A percentile compares a stretch with the other conserved stretches of the same genome.
phyloP scores from a whole-genome alignment of 805 yeast species.

The Dipodascopsis uninucleata region DNA sequence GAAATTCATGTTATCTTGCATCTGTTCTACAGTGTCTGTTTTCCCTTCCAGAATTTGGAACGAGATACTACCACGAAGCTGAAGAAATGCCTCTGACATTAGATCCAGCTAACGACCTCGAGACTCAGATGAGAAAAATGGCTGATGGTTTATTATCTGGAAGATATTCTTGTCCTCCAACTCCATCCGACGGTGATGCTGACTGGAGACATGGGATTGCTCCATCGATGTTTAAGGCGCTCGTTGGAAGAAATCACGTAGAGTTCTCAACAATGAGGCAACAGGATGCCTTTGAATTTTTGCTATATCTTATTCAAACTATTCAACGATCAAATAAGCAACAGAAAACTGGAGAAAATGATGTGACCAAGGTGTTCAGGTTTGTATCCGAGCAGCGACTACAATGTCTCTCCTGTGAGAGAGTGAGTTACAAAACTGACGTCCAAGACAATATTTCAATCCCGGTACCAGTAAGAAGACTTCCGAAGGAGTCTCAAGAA shows the following conservation, averaged over 20 bases:
- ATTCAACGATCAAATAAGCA: conserved; percentile 35
- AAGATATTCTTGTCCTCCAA: conserved; percentile 57
- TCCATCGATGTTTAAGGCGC: conserved; percentile 69
- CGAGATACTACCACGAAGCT: conserved; percentile 29
- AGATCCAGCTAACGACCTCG: conserved; percentile 59
- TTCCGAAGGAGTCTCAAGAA: conserved; percentile 38
- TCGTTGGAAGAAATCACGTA: conserved; percentile 71
- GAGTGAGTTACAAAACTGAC: conserved; percentile 56
- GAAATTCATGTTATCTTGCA: conserved; percentile 88
- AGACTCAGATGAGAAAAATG: conserved; percentile 73
- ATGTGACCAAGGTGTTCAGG: conserved; percentile 57
- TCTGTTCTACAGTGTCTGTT: conserved; percentile 75
- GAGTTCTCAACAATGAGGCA: conserved; percentile 87
- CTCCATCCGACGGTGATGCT: conserved; percentile 37
- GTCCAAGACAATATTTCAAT: conserved; percentile 63
- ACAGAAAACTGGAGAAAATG: conserved; percentile 19
- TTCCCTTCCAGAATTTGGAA: conserved; percentile 37
- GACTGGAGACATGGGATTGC: conserved; percentile 70
- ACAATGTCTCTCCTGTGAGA: conserved; percentile 53
- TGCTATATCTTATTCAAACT: conserved; percentile 60
- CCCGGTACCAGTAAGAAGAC: conserved; percentile 43
- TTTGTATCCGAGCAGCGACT: conserved; percentile 65
- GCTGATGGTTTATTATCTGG: conserved; percentile 78
- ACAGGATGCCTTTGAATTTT: conserved; percentile 93
- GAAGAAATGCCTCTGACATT: conserved; percentile 34